Percentiles rank a stretch among this genome's conserved stretches.
Evolutionary conservation across 331 rosid genomes (phyloP).

Genomic region (Quercus tomentella): DNA sequence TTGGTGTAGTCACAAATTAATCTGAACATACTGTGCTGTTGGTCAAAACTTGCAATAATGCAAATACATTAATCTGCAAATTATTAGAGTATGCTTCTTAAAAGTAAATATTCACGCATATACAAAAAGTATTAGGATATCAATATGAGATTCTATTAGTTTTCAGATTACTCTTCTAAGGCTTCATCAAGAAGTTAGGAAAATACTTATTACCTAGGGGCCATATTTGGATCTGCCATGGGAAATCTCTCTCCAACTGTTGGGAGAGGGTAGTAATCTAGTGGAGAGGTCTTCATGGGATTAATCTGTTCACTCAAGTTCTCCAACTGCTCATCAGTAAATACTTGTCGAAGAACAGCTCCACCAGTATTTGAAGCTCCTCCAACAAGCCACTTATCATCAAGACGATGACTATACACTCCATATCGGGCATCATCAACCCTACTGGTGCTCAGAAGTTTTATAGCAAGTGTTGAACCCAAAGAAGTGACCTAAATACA

Average conservation of each 20-base stretch:
- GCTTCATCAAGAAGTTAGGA: background rate
- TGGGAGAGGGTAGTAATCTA: conserved; percentile 84
- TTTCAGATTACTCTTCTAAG: background rate
- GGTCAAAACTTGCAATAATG: background rate
- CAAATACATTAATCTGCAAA: background rate
- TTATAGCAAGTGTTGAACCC: conserved; percentile 97
- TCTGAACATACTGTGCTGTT: background rate
- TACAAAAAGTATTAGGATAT: background rate
- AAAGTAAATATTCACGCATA: background rate
- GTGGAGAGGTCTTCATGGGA: conserved; percentile 58
- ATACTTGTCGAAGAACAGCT: conserved; percentile 76
- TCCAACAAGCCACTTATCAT: conserved; percentile 94
- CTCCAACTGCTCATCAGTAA: conserved; percentile 68
- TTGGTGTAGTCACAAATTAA: background rate
- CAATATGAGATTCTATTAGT: background rate
- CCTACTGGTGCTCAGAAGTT: conserved; percentile 71
- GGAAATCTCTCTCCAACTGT: conserved; percentile 92
- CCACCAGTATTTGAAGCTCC: conserved; percentile 98
- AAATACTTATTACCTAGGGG: conserved; percentile 58
- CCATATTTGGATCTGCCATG: conserved; percentile 66
- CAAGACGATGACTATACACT: conserved; percentile 96
- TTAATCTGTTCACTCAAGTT: conserved; percentile 65
- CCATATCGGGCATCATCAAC: conserved; percentile 92
- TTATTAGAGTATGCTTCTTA: background rate
- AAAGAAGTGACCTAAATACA: conserved; percentile 76